Conservation (phyloP, 2,329 filamentous ascomycete species). For the Fusarium udum region DNA sequence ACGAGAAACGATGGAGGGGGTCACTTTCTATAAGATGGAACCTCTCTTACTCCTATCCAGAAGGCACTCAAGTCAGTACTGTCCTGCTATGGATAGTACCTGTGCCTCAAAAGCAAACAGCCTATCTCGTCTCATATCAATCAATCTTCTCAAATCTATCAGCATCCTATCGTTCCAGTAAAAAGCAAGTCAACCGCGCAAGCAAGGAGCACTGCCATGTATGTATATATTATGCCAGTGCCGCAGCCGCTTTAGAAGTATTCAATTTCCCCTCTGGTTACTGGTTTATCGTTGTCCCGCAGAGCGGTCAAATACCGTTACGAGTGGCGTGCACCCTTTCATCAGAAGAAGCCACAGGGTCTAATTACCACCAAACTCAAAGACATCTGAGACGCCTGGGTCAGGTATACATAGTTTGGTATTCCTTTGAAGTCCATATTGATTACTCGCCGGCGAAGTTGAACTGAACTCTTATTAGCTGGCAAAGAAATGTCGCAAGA, state of each 20-base stretch:
- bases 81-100: background rate
- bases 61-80: background rate
- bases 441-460: background rate
- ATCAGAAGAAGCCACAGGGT: background rate
- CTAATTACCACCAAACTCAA: background rate
- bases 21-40: background rate
- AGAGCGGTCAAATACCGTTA: conserved; percentile 17
- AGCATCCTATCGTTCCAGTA: background rate
- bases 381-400: background rate
- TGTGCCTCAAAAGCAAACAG: background rate
- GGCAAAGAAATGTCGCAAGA: conserved; percentile 8
- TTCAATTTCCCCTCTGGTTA: background rate
- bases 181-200: background rate
- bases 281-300: background rate
- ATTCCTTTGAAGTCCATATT: background rate
- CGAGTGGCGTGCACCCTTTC: conserved; percentile 14
- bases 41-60: background rate
- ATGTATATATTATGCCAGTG: background rate
- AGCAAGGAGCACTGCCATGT: background rate
- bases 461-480: background rate
- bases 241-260: background rate
- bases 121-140: background rate
- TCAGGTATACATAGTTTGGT: background rate
- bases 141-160: background rate
- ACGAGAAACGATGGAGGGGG: background rate